phyloP scores from a whole-genome alignment of 2,329 filamentous ascomycete genomes.

The Monilinia vaccinii-corymbosi region DNA sequence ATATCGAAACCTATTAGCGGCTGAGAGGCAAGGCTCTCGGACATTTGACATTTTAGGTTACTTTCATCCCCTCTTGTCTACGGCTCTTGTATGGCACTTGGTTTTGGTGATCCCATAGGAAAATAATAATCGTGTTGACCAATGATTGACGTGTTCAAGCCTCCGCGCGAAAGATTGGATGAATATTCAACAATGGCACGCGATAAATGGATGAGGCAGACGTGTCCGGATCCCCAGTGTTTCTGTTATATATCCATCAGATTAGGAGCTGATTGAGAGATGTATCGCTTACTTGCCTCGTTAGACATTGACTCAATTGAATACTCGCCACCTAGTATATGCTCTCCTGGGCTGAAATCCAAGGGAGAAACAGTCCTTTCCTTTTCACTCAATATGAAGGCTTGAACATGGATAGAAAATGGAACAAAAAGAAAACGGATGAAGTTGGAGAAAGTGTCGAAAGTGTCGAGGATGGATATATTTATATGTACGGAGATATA shows the following conservation, averaged over 20 bases:
- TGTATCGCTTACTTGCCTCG: neutral
- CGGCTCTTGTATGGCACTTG: neutral
- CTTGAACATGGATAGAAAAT: neutral
- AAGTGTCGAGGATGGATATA: no score
- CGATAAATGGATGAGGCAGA: neutral
- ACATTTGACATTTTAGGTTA: neutral
- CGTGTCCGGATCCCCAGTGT: neutral
- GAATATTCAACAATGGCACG: neutral
- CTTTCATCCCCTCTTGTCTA: neutral
- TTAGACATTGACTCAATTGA: neutral
- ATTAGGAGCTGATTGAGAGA: neutral
- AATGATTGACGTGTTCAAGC: neutral
- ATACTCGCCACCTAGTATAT: neutral
- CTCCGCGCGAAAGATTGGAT: neutral
- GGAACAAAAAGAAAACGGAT: neutral
- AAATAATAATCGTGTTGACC: neutral
- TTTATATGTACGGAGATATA: no score
- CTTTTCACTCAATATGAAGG: neutral
- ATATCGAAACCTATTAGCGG: neutral
- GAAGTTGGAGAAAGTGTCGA: neutral
- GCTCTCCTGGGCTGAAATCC: neutral
- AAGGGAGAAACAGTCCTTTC: neutral
- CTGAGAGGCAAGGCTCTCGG: neutral
- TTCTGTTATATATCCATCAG: neutral
- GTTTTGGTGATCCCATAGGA: neutral